Percentiles rank a stretch among this genome's conserved stretches.
Conservation (phyloP, 805 yeast genomes). For the Kluyveromyces wickerhamii region DNA sequence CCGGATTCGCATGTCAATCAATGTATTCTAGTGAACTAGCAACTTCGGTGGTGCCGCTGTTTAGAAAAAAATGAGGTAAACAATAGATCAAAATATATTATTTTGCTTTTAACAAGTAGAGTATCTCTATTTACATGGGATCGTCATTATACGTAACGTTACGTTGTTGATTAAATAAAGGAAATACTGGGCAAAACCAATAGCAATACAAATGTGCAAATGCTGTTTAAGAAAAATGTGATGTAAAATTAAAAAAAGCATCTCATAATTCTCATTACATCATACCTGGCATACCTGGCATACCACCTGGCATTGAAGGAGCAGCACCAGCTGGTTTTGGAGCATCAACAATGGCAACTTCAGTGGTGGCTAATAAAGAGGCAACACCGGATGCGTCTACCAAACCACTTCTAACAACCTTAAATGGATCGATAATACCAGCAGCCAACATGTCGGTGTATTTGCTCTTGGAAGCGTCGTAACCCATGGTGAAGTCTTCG, state of each 20-base stretch:
- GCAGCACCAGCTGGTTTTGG: constrained; percentile 61
- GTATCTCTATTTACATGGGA: constrained; percentile 5
- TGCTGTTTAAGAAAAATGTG: background rate
- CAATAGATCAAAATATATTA: too few species aligned
- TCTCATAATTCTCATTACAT: constrained; percentile 6
- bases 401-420: constrained; percentile 92
- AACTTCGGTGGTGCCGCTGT: too few species aligned
- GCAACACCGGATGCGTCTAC: constrained; percentile 98
- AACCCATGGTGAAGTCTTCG: constrained; percentile 79
- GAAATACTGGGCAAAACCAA: background rate
- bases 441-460: constrained; percentile 92
- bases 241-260: background rate
- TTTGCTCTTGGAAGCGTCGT: constrained; percentile 86
- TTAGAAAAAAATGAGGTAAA: too few species aligned
- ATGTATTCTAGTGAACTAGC: too few species aligned
- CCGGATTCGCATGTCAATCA: too few species aligned
- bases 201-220: background rate
- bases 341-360: constrained; percentile 95
- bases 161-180: background rate
- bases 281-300: constrained; percentile 66
- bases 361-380: constrained; percentile 93
- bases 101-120: too few species aligned
- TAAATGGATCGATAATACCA: constrained; percentile 98
- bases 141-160: constrained; percentile 3
- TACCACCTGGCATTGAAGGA: constrained; percentile 42